Evolutionary conservation across 1,284 basidiomycete genomes (phyloP).

Genomic region (Rhodotorula sp.): DNA sequence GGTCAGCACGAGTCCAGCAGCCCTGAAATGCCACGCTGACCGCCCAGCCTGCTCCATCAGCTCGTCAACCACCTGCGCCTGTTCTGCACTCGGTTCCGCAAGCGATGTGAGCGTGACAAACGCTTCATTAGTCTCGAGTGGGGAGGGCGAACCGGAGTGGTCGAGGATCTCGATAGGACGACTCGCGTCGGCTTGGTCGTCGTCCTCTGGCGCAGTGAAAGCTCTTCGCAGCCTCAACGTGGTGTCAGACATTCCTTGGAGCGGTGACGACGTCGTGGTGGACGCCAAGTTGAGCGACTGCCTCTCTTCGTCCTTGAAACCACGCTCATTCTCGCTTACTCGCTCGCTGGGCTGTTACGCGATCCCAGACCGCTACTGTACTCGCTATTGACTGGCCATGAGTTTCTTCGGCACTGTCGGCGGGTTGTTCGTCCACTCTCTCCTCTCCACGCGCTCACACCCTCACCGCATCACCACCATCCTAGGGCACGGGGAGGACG

Average conservation of each 20-base stretch:
- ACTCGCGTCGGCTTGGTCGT: neutral
- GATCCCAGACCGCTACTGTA: neutral
- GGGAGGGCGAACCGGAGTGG: neutral
- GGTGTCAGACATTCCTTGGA: neutral
- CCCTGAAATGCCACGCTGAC: neutral
- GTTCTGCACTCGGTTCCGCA: slow-evolving; percentile 10
- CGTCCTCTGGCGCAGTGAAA: neutral
- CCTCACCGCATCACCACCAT: neutral
- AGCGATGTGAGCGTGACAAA: neutral
- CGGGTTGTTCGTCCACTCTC: slow-evolving; percentile 13
- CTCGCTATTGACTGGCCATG: neutral
- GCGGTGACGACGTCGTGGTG: neutral
- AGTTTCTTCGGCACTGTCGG: slow-evolving; percentile 34
- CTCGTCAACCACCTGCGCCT: neutral
- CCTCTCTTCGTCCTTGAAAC: neutral
- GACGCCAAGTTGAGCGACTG: neutral
- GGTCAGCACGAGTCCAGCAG: neutral
- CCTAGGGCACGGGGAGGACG: slow-evolving; percentile 22
- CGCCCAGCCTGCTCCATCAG: slow-evolving; percentile 1
- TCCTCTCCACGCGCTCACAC: neutral
- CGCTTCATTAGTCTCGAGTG: neutral
- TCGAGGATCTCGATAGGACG: slow-evolving; percentile 14
- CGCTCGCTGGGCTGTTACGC: neutral
- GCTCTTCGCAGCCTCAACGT: neutral
- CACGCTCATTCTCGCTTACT: no score